Conservation (phyloP, 176 grass and related monocot species). For the Cenchrus purpureus region DNA sequence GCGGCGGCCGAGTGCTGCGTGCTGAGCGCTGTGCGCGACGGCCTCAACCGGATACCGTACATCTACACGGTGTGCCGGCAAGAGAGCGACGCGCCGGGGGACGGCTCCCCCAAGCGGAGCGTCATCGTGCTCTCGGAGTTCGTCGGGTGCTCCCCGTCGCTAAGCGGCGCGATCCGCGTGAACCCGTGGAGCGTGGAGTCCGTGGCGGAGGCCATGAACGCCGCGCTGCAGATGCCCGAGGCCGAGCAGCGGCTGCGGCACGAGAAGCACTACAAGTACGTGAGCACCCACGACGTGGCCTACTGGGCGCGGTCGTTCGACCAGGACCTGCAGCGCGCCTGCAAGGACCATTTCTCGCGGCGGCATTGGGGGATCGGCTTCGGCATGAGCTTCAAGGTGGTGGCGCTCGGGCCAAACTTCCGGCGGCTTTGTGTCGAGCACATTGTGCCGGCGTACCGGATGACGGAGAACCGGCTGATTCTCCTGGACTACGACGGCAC, state of each 20-base stretch:
- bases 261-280: slow-evolving; percentile 49
- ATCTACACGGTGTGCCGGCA: slow-evolving; percentile 59
- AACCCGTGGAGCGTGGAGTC: slow-evolving; percentile 52
- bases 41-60: slow-evolving; percentile 54
- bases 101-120: slow-evolving; percentile 23
- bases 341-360: neutral
- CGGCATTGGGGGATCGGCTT: slow-evolving; percentile 33
- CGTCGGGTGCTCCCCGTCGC: slow-evolving; percentile 51
- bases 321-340: slow-evolving; percentile 36
- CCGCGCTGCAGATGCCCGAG: slow-evolving; percentile 34
- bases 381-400: slow-evolving; percentile 43
- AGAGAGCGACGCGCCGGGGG: neutral
- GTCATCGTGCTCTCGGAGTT: slow-evolving; percentile 57
- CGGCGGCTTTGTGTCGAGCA: slow-evolving; percentile 33
- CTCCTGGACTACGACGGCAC: slow-evolving; percentile 63
- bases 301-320: slow-evolving; percentile 48
- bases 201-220: slow-evolving; percentile 48
- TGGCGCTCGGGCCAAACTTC: slow-evolving; percentile 41
- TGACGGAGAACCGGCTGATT: slow-evolving; percentile 44
- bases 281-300: slow-evolving; percentile 47
- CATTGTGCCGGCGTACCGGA: slow-evolving; percentile 34
- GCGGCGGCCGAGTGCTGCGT: slow-evolving; percentile 50
- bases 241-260: slow-evolving; percentile 39
- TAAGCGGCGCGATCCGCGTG: slow-evolving; percentile 49
- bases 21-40: slow-evolving; percentile 55